A percentile compares a stretch with the other conserved stretches of the same genome.
Evolutionary conservation across 2,329 filamentous ascomycete genomes (phyloP).

Genomic region (Chrysoporthe cubensis): DNA sequence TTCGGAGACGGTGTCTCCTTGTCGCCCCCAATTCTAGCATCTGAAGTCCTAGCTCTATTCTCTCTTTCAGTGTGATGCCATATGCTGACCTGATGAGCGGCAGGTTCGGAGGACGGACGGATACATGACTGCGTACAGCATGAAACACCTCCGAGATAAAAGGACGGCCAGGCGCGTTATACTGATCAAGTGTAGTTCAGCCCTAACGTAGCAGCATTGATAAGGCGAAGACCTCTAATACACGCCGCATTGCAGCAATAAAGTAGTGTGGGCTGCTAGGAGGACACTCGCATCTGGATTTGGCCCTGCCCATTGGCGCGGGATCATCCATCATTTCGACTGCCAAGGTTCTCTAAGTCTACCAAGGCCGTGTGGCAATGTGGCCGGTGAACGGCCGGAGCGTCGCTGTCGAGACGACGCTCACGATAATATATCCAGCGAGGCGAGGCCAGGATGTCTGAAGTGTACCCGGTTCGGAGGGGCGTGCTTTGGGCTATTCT

Average conservation of each 20-base stretch:
- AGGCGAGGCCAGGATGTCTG: too few species aligned
- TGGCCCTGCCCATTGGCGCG: not conserved
- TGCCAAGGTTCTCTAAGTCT: not conserved
- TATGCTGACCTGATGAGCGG: not conserved
- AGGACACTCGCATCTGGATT: not conserved
- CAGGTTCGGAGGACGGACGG: conserved; percentile 6
- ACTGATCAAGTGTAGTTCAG: not conserved
- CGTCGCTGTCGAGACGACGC: too few species aligned
- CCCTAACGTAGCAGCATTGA: not conserved
- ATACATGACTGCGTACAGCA: conserved; percentile 10
- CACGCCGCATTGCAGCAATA: not conserved
- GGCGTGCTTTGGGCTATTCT: too few species aligned
- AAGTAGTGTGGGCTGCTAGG: not conserved
- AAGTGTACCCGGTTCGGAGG: too few species aligned
- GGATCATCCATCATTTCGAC: not conserved
- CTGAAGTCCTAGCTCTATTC: too few species aligned
- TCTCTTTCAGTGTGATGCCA: not conserved
- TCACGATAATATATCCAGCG: too few species aligned
- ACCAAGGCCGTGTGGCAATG: not conserved
- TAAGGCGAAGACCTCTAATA: not conserved
- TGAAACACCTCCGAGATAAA: not conserved
- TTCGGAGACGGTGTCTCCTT: not conserved
- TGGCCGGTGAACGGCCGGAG: not conserved
- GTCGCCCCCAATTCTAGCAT: too few species aligned
- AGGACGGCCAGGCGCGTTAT: too few species aligned